Evolutionary conservation across 169 alveolate genomes (phyloP).

Genomic region (Eimeria praecox): DNA sequence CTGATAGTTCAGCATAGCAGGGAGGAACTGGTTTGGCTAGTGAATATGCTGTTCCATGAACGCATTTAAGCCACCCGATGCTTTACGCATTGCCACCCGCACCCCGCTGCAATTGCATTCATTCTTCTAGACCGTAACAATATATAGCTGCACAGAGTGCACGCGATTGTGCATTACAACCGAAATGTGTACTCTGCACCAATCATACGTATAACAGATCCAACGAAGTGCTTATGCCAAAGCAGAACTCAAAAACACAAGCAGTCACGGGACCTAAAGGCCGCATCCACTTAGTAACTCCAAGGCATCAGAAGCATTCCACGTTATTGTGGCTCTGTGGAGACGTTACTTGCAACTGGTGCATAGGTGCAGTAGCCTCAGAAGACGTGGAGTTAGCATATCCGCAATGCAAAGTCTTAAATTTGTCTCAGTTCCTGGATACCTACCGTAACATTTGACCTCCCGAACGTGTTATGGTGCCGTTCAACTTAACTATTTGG

Average conservation of each 20-base stretch:
- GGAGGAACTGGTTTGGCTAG: neutral
- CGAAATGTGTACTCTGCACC: neutral
- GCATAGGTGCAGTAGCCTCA: neutral
- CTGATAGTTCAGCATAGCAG: neutral
- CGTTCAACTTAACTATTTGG: neutral
- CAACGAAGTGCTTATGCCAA: neutral
- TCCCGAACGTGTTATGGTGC: neutral
- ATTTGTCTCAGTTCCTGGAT: neutral
- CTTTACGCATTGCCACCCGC: neutral
- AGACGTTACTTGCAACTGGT: neutral
- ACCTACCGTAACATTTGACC: neutral
- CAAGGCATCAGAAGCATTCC: neutral
- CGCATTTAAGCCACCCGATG: neutral
- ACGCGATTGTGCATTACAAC: neutral
- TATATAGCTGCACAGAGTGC: neutral
- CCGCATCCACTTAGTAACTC: neutral
- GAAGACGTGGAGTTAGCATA: neutral
- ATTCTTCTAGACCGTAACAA: neutral
- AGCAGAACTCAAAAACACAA: neutral
- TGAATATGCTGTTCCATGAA: neutral
- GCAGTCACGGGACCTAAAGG: neutral
- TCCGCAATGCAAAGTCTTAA: neutral
- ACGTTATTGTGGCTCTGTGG: neutral
- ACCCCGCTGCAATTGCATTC: neutral
- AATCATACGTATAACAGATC: neutral